These are phyloP conservation scores for Rhizopogon roseolus DNA, from an alignment of 768 basidiomycete species.

Conservation along the genomic window DNA sequence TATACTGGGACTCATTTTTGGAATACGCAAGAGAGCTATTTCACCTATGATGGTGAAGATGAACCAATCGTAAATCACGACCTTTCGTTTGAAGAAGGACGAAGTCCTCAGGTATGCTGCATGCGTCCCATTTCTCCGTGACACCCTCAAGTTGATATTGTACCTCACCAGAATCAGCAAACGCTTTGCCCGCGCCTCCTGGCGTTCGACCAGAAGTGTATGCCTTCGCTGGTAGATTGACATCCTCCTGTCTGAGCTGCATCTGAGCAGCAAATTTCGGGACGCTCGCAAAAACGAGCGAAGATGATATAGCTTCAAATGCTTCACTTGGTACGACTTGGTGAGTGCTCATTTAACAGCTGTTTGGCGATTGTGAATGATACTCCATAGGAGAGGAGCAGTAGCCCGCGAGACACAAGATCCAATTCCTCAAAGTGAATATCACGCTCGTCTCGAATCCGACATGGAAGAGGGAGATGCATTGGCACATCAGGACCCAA, in stretches of 20 bases:
- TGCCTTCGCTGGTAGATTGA: conserved; percentile 2
- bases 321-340: conserved; percentile 15
- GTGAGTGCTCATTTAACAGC: conserved; percentile 8
- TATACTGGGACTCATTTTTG: conserved; percentile 75
- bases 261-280: conserved; percentile 58
- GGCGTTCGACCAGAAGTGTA: conserved; percentile 65
- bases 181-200: conserved; percentile 60
- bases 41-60: conserved; percentile 42
- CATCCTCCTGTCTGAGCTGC: conserved; percentile 5
- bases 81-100: conserved; percentile 65
- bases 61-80: conserved; percentile 43
- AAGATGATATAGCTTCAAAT: conserved; percentile 28
- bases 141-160: not conserved
- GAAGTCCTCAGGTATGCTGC: conserved; percentile 41
- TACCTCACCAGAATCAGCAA: conserved; percentile 23
- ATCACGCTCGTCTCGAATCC: conserved; percentile 43
- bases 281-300: conserved; percentile 33
- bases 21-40: conserved; percentile 76
- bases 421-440: conserved; percentile 47
- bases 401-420: conserved; percentile 49
- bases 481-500: conserved; percentile 12
- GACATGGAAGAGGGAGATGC: conserved; percentile 6
- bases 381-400: conserved; percentile 39
- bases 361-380: not conserved
- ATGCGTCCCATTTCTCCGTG: not conserved